Evolutionary conservation across 441 rosid species (phyloP).

Genomic region (Rhodomyrtus psidioides): DNA sequence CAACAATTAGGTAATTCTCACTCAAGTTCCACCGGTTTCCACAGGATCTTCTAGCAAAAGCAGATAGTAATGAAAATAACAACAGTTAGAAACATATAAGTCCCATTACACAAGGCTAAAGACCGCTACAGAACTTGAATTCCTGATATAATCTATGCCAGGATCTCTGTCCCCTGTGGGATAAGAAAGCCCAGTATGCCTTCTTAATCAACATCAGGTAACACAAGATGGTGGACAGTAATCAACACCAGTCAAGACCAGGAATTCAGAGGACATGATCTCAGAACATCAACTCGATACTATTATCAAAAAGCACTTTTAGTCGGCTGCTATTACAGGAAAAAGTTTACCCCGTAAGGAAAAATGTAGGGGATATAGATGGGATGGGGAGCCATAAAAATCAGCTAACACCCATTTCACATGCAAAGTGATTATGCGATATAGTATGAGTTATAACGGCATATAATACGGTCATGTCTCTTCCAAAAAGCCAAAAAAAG

Average conservation of each 20-base stretch:
- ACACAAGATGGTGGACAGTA: not conserved
- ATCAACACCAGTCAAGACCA: not conserved
- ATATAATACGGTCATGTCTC: not conserved
- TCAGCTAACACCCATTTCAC: slow-evolving; percentile 17
- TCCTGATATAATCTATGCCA: not conserved
- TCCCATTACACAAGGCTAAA: not conserved
- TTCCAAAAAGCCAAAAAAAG: not conserved
- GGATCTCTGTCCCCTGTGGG: not conserved
- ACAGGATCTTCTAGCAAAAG: not conserved
- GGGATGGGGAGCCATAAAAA: slow-evolving; percentile 23
- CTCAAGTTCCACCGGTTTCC: not conserved
- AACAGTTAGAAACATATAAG: not conserved
- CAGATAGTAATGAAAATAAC: not conserved
- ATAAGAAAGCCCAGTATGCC: not conserved
- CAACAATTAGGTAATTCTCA: not conserved
- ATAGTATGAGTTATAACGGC: not conserved
- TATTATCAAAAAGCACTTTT: not conserved
- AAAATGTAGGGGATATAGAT: not conserved
- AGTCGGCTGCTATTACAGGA: not conserved
- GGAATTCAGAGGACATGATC: not conserved
- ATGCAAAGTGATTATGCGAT: not conserved
- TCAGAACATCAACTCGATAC: not conserved
- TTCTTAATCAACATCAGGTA: not conserved
- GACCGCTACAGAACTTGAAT: not conserved
- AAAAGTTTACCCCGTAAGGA: not conserved